Evolutionary conservation across 306 rosid genomes (phyloP), one percentile per base, ranked within the genome.

Genomic region (Cyamopsis tetragonoloba): DNA sequence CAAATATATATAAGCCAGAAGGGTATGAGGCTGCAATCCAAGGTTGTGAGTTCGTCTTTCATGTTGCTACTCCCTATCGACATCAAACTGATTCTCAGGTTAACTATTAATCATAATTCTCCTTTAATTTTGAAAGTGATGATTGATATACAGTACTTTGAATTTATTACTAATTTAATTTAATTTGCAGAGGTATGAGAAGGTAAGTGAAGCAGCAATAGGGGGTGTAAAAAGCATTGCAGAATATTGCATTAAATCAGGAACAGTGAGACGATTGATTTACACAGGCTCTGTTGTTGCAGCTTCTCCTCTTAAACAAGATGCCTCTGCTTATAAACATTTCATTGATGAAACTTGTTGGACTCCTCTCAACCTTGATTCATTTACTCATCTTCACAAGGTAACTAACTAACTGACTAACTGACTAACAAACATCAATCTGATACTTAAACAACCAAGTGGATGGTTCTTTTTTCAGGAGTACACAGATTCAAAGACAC

Each of bases 31-130:
- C 60, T 3, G 81, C 86, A n/a, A 70, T 81, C 51, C 22, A 62
- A 34, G 86, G 83, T 1, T 86, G 88, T 37, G 48, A 81, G 8
- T 73, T 73, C 60, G 91, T 86, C 53, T 83, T 86, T 43, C 88
- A 79, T 26, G 65, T 86, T 34, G 86, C 83, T 8, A 83, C 83
- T 37, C 83, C 86, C 1, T 0, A 30, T 5, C 57, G 7, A 15
- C 82, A 81, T 53, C 72, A 35, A 47, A 2, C 9, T 7, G 31
- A 70, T 79, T 71, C 77, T 37, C 75, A 74, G 81, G 89, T 84
- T n/a, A 41, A 39, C 35, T 31, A n/a, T n/a, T n/a, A n/a, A n/a
- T n/a, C n/a, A n/a, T n/a, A n/a, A n/a, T n/a, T n/a, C n/a, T n/a
- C n/a, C n/a, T n/a, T n/a, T n/a, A n/a, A n/a, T n/a, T n/a, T n/a